Evolutionary conservation across 2,329 filamentous ascomycete species (phyloP), one percentile per base, ranked within the genome.

Genomic region (Sarocladium kiliense): DNA sequence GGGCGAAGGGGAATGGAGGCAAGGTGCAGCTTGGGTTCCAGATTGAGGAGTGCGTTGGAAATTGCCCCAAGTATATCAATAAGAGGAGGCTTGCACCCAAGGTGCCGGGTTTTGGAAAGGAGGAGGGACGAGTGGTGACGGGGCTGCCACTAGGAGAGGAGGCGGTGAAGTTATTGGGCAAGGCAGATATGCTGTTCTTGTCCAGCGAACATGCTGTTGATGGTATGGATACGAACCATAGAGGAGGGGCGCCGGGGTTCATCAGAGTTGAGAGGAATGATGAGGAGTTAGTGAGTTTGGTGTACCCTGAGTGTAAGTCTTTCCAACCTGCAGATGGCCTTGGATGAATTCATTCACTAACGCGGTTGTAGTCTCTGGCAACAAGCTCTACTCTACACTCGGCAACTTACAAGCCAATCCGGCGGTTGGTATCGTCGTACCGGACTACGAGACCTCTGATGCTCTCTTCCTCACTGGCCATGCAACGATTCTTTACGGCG

Each of bases 11-110:
- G 5, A 64, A 58, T 12, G 65, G 63, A 3, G 64, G 64, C 7
- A 67, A 71, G 4, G 62, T 77, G 42, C 77, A 80, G 67, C 71
- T 93, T 34, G 84, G 87, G 14, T 74, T 91, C 44, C 79, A 80
- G 39, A 83, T 95, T 55, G 79, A 87, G 30, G 86, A 89, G 68
- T 88, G 84, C 60, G 64, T 95, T 72, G 86, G 89, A 0, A 95
- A 94, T 62, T 95, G 90, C 63, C 90, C 91, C 1, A 96, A 96
- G 69, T 96, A 96, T 63, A 66, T 96, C 32, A 94, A 93, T 68
- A 83, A 82, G 63, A 91, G 88, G 65, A 72, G 74, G 2, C 82
- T 95, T 37, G 65, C 70, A 2, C 77, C 79, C 4, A 37, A 30
- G 19, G 37, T 30, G 18, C 50, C 59, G 61, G 26, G 55, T 51